A percentile compares a stretch with the other conserved stretches of the same genome.
phyloP scores from a whole-genome alignment of 345 rosid species.

The Erodium maritimum region DNA sequence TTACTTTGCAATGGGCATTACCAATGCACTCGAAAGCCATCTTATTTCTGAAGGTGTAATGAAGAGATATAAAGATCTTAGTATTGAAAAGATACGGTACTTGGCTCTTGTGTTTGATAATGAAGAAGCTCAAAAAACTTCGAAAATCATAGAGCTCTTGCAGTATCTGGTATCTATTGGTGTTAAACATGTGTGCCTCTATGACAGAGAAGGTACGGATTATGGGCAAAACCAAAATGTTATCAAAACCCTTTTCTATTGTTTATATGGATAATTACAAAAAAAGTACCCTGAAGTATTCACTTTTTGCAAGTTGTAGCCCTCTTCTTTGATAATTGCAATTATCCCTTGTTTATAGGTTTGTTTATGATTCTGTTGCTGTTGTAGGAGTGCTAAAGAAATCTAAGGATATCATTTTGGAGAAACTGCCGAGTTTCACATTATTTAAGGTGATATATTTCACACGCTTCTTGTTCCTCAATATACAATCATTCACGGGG shows the following conservation, averaged over 20 bases:
- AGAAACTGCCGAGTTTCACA: conserved; percentile 25
- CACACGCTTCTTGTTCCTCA: not conserved
- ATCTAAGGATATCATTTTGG: conserved; percentile 50
- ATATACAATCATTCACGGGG: no score
- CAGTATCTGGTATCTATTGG: conserved; percentile 53
- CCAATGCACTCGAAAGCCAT: conserved; percentile 38
- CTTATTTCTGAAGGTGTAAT: conserved; percentile 47
- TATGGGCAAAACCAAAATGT: no score
- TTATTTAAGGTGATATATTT: conserved; percentile 32
- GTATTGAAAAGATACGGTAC: conserved; percentile 41
- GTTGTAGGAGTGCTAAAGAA: conserved; percentile 65
- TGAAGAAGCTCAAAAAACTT: conserved; percentile 35
- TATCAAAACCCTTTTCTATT: no score
- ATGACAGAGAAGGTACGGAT: conserved; percentile 59
- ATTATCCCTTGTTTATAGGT: conserved; percentile 6
- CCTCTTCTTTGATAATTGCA: not conserved
- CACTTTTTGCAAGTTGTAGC: not conserved
- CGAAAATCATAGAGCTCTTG: conserved; percentile 47
- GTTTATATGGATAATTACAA: not conserved
- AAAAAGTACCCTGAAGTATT: no score
- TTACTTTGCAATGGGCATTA: conserved; percentile 27
- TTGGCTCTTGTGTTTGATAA: conserved; percentile 69
- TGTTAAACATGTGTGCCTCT: conserved; percentile 55
- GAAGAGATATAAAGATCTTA: conserved; percentile 30
- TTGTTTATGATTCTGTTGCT: no score